phyloP scores from a whole-genome alignment of 257 asterid genomes.

The Catharanthus roseus region DNA sequence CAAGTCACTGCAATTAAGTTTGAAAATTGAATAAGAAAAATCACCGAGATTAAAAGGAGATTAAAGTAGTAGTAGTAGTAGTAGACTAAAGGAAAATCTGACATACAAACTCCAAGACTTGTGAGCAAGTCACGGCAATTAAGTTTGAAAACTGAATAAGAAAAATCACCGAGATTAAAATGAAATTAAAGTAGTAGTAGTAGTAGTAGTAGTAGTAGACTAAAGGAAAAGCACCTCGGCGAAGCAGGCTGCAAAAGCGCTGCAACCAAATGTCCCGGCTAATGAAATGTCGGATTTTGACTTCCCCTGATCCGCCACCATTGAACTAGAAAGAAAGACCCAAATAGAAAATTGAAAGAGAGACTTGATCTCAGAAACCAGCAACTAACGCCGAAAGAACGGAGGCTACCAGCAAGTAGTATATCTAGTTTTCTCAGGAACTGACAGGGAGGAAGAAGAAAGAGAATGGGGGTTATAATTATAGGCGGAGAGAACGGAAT shows the following conservation, averaged over 20 bases:
- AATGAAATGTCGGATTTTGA: constrained; percentile 71
- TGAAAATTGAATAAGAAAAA: background rate
- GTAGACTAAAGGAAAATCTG: background rate
- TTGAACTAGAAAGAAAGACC: background rate
- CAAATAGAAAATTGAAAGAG: background rate
- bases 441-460: too few species aligned
- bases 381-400: background rate
- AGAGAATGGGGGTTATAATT: background rate
- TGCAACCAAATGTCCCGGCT: constrained; percentile 72
- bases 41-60: background rate
- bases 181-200: too few species aligned
- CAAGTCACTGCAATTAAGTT: background rate
- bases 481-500: background rate
- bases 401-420: background rate
- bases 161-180: too few species aligned
- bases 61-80: too few species aligned
- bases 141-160: too few species aligned
- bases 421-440: too few species aligned
- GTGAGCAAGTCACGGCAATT: too few species aligned
- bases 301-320: constrained; percentile 67
- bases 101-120: too few species aligned
- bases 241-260: constrained; percentile 94
- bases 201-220: background rate
- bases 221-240: constrained; percentile 59
- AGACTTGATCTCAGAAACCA: background rate